phyloP scores from a whole-genome alignment of 2,329 filamentous ascomycete species.

The Arthrobotrys entomopaga region DNA sequence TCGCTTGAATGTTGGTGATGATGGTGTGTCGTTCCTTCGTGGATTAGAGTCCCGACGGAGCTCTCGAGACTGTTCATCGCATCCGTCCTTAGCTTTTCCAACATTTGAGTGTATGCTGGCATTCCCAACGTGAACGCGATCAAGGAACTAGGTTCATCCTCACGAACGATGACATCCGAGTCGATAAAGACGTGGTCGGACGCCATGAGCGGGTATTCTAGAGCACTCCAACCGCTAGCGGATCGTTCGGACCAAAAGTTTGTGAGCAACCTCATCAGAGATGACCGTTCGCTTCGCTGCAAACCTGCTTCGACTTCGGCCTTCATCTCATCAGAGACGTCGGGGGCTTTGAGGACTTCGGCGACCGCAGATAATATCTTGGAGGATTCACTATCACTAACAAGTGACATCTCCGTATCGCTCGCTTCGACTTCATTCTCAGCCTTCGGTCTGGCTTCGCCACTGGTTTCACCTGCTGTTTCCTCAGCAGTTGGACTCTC shows the following conservation, averaged over 20 bases:
- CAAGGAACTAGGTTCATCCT: conserved; percentile 95
- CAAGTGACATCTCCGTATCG: conserved; percentile 75
- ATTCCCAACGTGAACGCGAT: conserved; percentile 92
- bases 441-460: conserved; percentile 35
- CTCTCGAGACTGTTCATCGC: conserved; percentile 59
- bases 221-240: conserved; percentile 88
- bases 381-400: conserved; percentile 71
- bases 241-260: conserved; percentile 99
- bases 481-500: conserved; percentile 16
- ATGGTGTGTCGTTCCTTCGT: conserved; percentile 50
- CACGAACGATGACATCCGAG: conserved; percentile 94
- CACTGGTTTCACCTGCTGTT: conserved; percentile 20
- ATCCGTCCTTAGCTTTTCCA: conserved; percentile 71
- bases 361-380: conserved; percentile 53
- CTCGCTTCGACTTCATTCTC: conserved; percentile 71
- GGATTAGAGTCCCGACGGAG: conserved; percentile 59
- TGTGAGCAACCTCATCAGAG: conserved; percentile 91
- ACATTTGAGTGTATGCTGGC: conserved; percentile 83
- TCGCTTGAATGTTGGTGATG: conserved; percentile 58
- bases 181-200: conserved; percentile 97
- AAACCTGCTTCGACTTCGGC: conserved; percentile 74
- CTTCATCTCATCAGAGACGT: conserved; percentile 61
- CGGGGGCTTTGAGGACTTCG: conserved; percentile 64
- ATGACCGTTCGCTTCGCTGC: conserved; percentile 91
- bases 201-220: conserved; percentile 84